A percentile compares a stretch with the other conserved stretches of the same genome.
Evolutionary conservation across 2,329 filamentous ascomycete species (phyloP).

Genomic region (Juglanconis oblonga): DNA sequence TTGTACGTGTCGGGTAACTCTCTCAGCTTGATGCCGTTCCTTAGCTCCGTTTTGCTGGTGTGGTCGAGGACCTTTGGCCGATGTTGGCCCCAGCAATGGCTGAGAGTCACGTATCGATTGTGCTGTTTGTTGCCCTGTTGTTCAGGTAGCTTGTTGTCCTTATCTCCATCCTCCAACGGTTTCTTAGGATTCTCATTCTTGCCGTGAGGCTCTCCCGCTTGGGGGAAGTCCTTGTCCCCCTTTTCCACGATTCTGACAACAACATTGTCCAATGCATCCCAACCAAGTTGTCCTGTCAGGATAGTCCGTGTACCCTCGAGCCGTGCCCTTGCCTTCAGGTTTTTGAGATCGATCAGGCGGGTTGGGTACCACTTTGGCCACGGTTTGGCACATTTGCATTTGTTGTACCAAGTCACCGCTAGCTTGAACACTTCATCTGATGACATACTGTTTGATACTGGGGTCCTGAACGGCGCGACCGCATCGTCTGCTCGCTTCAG

Average conservation of each 20-base stretch:
- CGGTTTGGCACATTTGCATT: neutral
- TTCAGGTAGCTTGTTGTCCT: neutral
- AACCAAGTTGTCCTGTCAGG: neutral
- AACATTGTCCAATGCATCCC: neutral
- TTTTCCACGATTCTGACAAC: slow-evolving; percentile 1
- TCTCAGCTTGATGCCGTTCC: neutral
- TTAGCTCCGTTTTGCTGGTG: neutral
- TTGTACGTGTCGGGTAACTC: neutral
- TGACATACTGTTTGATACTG: neutral
- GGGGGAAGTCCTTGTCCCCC: neutral
- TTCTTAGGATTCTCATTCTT: no score
- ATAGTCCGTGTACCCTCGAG: neutral
- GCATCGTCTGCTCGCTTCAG: neutral
- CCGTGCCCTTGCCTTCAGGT: neutral
- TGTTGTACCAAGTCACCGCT: neutral
- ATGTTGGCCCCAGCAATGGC: slow-evolving; percentile 6
- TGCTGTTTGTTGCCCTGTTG: neutral
- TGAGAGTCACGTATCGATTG: neutral
- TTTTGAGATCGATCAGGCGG: neutral
- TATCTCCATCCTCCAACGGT: no score
- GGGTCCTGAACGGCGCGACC: neutral
- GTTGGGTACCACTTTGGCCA: neutral
- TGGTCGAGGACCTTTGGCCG: neutral
- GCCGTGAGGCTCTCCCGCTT: neutral
- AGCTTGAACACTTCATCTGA: neutral